These are phyloP conservation scores for Peniophora sp. DNA, from an alignment of 1,284 basidiomycete species.

Conservation along the genomic window DNA sequence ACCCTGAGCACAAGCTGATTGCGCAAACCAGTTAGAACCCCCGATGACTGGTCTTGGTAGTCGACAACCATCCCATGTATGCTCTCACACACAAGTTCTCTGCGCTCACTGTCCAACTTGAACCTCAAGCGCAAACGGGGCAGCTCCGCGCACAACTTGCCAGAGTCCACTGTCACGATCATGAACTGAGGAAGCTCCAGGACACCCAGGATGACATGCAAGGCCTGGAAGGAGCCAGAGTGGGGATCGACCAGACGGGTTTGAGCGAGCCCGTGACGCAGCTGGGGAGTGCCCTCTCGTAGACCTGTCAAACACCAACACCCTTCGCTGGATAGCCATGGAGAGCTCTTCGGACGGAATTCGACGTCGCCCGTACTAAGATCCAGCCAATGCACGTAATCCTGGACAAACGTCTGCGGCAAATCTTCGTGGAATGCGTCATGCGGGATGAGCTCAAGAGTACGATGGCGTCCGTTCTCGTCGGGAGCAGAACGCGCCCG, in stretches of 20 bases:
- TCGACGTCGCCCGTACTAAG: slow-evolving; percentile 22
- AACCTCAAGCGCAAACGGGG: slow-evolving; percentile 32
- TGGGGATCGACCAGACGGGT: slow-evolving; percentile 8
- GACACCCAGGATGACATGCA: neutral
- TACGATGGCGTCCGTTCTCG: neutral
- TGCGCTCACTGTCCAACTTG: slow-evolving; percentile 15
- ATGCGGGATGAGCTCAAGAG: slow-evolving; percentile 19
- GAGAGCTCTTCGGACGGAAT: slow-evolving; percentile 23
- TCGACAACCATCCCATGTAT: slow-evolving; percentile 27
- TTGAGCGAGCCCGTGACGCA: neutral
- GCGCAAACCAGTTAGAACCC: slow-evolving; percentile 30
- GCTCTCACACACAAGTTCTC: slow-evolving; percentile 24
- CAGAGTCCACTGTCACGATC: neutral
- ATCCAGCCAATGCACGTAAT: slow-evolving; percentile 33
- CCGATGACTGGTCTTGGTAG: slow-evolving; percentile 20
- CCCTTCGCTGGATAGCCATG: slow-evolving; percentile 15
- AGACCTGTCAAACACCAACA: slow-evolving; percentile 19
- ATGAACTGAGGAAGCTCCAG: neutral
- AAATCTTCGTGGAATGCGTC: slow-evolving; percentile 25
- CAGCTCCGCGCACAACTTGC: slow-evolving; percentile 12
- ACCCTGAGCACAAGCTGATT: slow-evolving; percentile 32
- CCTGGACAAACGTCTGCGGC: slow-evolving; percentile 23
- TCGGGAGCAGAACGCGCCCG: neutral
- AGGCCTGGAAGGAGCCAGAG: neutral
- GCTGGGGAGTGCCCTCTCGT: neutral